A percentile compares a stretch with the other conserved stretches of the same genome.
These are phyloP conservation scores for Asterochloris erici DNA, from an alignment of 139 green algal genomes.

Conservation along the genomic window DNA sequence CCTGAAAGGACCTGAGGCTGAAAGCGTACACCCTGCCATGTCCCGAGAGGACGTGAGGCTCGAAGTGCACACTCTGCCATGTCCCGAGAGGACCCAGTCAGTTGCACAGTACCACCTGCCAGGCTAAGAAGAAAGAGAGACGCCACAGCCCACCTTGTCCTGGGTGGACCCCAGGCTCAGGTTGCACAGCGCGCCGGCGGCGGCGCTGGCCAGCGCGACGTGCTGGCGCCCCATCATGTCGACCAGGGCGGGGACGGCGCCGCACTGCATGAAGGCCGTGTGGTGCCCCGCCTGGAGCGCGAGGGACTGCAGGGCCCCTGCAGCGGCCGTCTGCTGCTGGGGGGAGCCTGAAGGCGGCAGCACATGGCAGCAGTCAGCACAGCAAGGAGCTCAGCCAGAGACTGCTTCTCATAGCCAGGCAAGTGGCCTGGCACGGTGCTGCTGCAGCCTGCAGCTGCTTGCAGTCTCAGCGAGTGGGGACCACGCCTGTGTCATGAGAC, in stretches of 20 bases:
- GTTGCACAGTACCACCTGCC: not conserved
- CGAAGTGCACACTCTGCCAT: too few species aligned
- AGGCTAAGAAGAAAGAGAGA: not conserved
- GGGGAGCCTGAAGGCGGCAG: conserved; percentile 5
- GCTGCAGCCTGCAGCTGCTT: too few species aligned
- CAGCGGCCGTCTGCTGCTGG: conserved; percentile 27
- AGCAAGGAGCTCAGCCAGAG: too few species aligned
- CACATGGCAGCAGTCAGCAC: too few species aligned
- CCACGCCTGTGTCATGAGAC: too few species aligned
- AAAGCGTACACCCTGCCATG: too few species aligned
- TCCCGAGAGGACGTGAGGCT: too few species aligned
- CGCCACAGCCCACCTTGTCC: not conserved
- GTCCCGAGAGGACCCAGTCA: too few species aligned
- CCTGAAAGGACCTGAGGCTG: too few species aligned
- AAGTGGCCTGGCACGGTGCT: too few species aligned
- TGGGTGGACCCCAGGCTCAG: conserved; percentile 6
- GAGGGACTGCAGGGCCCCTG: conserved; percentile 20
- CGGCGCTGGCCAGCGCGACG: conserved; percentile 11
- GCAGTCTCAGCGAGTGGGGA: too few species aligned
- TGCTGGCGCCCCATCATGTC: not conserved
- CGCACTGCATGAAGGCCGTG: not conserved
- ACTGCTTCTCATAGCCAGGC: too few species aligned
- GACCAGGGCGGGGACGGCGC: not conserved
- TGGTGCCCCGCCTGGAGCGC: not conserved
- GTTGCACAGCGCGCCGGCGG: conserved; percentile 22